Percentiles rank a stretch among this genome's conserved stretches.
Conservation (phyloP, 1,284 basidiomycete genomes). For the Agaricales sp. region DNA sequence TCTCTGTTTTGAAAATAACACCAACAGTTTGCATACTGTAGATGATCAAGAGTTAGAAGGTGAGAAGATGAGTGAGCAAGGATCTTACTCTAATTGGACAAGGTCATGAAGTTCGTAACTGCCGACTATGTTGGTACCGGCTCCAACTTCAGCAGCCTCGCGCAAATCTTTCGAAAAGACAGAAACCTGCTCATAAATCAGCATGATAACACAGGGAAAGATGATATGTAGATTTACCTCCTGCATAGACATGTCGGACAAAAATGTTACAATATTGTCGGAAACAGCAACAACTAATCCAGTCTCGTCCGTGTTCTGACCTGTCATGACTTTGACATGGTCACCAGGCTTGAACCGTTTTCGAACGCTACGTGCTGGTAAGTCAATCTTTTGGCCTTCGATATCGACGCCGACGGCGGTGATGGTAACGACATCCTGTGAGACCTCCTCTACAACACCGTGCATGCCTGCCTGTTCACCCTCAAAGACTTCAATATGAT, state of each 20-base stretch:
- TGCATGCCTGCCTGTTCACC: conserved; percentile 92
- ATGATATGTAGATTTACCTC: conserved; percentile 43
- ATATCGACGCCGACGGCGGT: conserved; percentile 76
- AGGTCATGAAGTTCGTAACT: conserved; percentile 95
- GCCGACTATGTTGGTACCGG: conserved; percentile 80
- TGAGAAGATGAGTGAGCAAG: conserved; percentile 3
- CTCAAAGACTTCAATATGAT: conserved; percentile 96
- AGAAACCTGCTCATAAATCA: conserved; percentile 50
- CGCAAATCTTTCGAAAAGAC: conserved; percentile 97
- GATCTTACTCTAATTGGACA: conserved; percentile 87
- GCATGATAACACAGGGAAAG: conserved; percentile 2
- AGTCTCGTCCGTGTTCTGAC: conserved; percentile 91
- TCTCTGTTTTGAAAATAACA: conserved; percentile 96
- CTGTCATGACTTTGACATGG: conserved; percentile 97
- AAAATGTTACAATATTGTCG: conserved; percentile 88
- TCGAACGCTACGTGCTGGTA: conserved; percentile 82
- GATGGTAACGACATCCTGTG: conserved; percentile 82
- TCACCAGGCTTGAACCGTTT: conserved; percentile 97
- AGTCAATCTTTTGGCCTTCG: conserved; percentile 77
- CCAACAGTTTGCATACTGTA: conserved; percentile 83
- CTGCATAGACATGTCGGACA: conserved; percentile 95
- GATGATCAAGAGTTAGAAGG: conserved; percentile 7
- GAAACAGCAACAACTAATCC: conserved; percentile 92
- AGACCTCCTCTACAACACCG: conserved; percentile 86
- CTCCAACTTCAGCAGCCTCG: conserved; percentile 93